Percentiles rank a stretch among this genome's conserved stretches.
phyloP scores from a whole-genome alignment of 257 asterid species.

The Solanum corneliomulleri region DNA sequence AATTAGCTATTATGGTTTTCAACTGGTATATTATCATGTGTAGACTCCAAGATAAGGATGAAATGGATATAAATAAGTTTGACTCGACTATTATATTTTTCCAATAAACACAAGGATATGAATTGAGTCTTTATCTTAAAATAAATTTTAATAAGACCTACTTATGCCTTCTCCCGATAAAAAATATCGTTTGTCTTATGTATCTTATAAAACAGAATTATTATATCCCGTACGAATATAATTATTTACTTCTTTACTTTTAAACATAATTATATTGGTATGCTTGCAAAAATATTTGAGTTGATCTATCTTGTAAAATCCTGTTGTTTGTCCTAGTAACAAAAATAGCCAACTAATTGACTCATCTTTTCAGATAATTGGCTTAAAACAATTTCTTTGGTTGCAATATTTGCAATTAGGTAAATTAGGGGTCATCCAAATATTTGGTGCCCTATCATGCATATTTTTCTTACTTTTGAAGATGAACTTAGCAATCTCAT shows the following conservation, averaged over 20 bases:
- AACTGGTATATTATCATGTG: background rate
- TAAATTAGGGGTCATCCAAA: constrained; percentile 3
- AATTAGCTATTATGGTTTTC: too few species aligned
- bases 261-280: background rate
- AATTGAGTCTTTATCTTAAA: background rate
- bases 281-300: constrained; percentile 7
- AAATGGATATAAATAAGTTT: background rate
- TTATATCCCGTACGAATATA: too few species aligned
- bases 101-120: background rate
- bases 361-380: background rate
- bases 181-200: too few species aligned
- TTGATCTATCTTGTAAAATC: constrained; percentile 1
- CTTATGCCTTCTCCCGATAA: too few species aligned
- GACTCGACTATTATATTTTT: background rate
- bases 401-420: constrained; percentile 7
- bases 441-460: constrained; percentile 7
- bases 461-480: background rate
- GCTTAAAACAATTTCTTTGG: constrained; percentile 9
- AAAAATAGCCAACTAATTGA: constrained; percentile 10
- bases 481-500: background rate
- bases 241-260: too few species aligned
- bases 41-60: background rate
- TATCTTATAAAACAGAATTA: too few species aligned
- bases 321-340: constrained; percentile 2
- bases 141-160: background rate